Percentiles rank a stretch among this genome's conserved stretches.
Conservation (phyloP, 2,329 filamentous ascomycete species). For the Fusarium hainanense region DNA sequence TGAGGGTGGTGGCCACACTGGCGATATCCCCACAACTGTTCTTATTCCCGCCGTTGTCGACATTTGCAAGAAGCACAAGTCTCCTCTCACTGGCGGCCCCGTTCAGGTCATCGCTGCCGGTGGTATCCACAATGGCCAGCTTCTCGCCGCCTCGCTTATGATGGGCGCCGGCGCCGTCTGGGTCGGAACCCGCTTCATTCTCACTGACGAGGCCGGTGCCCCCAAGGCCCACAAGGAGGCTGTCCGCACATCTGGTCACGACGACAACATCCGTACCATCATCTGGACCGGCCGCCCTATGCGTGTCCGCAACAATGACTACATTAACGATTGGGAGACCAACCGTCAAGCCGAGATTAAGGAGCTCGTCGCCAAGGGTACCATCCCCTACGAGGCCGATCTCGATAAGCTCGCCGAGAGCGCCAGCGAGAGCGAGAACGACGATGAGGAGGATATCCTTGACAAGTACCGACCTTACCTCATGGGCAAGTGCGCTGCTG, state of each 20-base stretch:
- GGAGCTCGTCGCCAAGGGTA: conserved; percentile 86
- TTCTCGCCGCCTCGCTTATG: conserved; percentile 89
- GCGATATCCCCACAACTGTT: conserved; percentile 89
- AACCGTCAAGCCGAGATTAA: conserved; percentile 92
- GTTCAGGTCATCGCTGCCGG: conserved; percentile 95
- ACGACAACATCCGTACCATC: conserved; percentile 96
- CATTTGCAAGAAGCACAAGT: conserved; percentile 82
- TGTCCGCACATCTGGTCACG: conserved; percentile 88
- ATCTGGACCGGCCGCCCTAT: conserved; percentile 98
- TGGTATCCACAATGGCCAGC: conserved; percentile 92
- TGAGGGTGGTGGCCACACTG: conserved; percentile 96
- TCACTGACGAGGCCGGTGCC: conserved; percentile 93
- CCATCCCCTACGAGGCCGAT: conserved; percentile 94
- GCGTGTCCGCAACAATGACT: conserved; percentile 91
- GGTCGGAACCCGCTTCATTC: conserved; percentile 96
- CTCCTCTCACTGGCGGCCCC: conserved; percentile 84
- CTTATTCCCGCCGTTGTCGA: conserved; percentile 93
- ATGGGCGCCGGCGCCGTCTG: conserved; percentile 93
- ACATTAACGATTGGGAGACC: conserved; percentile 96
- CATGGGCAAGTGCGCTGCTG: conserved; percentile 97
- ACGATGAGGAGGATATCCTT: conserved; percentile 84
- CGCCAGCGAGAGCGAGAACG: conserved; percentile 74
- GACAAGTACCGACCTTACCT: conserved; percentile 91
- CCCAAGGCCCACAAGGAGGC: conserved; percentile 95
- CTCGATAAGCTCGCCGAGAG: conserved; percentile 80